Percentiles rank a stretch among this genome's conserved stretches.
These are phyloP conservation scores for Rhizoclosmatium hyalinum DNA, from an alignment of 371 early-diverging fungal genomes.

Conservation along the genomic window DNA sequence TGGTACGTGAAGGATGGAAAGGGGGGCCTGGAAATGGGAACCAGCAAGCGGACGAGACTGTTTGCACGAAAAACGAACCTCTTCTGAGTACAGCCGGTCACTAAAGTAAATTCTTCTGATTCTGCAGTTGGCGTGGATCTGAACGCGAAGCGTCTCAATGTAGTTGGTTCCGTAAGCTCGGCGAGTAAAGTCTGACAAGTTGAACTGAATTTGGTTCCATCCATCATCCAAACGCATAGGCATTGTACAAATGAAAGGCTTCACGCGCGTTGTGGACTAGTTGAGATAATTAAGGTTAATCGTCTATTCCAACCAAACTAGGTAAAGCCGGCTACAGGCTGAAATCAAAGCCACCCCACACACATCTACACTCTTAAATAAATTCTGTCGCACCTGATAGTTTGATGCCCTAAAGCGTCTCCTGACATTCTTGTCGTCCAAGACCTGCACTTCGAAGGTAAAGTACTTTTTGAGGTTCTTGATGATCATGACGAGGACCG, in stretches of 20 bases:
- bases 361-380: neutral
- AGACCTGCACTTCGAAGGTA: slow-evolving; percentile 87
- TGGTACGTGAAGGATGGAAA: too few relatives aligned
- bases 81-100: slow-evolving; percentile 88
- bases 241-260: slow-evolving; percentile 89
- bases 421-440: slow-evolving; percentile 81
- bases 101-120: slow-evolving; percentile 90
- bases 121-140: slow-evolving; percentile 91
- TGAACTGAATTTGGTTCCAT: slow-evolving; percentile 94
- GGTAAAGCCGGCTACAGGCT: neutral
- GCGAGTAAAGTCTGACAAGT: slow-evolving; percentile 84
- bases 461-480: slow-evolving; percentile 89
- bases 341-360: neutral
- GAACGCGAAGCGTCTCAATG: slow-evolving; percentile 85
- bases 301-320: neutral
- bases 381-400: slow-evolving; percentile 72
- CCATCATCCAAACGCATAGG: slow-evolving; percentile 93
- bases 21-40: too few relatives aligned
- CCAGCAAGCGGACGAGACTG: too few relatives aligned
- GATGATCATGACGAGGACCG: slow-evolving; percentile 82
- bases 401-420: slow-evolving; percentile 89
- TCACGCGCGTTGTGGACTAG: slow-evolving; percentile 78
- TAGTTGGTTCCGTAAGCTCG: slow-evolving; percentile 90
- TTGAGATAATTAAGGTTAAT: neutral
- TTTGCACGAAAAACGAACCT: slow-evolving; percentile 36